Conservation (phyloP, 305 asterid genomes). For the Lippia alba region DNA sequence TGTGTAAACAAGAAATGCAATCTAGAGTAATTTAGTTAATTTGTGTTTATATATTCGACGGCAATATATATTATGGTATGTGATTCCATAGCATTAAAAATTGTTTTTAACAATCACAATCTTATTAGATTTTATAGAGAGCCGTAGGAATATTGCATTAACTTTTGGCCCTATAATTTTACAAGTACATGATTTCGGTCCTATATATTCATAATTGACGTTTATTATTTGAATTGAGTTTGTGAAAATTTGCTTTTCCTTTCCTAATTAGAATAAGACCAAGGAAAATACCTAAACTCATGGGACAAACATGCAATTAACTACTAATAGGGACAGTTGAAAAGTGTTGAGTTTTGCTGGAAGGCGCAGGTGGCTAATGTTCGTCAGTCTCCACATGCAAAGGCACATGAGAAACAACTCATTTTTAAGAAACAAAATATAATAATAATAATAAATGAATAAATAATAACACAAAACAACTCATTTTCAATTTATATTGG, state of each 20-base stretch:
- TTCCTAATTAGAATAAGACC: too few relatives aligned
- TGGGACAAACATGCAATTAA: too few relatives aligned
- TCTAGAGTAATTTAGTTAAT: background rate
- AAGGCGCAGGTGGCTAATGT: background rate
- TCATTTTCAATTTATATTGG: slow-evolving; percentile 20
- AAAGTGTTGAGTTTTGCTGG: background rate
- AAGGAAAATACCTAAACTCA: too few relatives aligned
- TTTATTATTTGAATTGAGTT: too few relatives aligned
- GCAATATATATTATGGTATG: background rate
- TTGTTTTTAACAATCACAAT: too few relatives aligned
- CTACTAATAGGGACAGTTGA: background rate
- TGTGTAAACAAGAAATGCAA: slow-evolving; percentile 16
- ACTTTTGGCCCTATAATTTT: too few relatives aligned
- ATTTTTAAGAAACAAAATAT: background rate
- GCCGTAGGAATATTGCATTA: too few relatives aligned
- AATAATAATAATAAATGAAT: too few relatives aligned
- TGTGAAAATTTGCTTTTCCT: too few relatives aligned
- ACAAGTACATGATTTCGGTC: too few relatives aligned
- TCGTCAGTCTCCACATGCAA: slow-evolving; percentile 24
- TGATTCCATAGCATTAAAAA: background rate
- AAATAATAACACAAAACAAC: background rate
- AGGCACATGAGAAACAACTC: slow-evolving; percentile 31
- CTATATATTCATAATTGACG: too few relatives aligned
- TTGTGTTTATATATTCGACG: background rate
- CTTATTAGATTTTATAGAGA: too few relatives aligned